A percentile compares a stretch with the other conserved stretches of the same genome.
Conservation (phyloP, 345 rosid species). For the Populus nigra region DNA sequence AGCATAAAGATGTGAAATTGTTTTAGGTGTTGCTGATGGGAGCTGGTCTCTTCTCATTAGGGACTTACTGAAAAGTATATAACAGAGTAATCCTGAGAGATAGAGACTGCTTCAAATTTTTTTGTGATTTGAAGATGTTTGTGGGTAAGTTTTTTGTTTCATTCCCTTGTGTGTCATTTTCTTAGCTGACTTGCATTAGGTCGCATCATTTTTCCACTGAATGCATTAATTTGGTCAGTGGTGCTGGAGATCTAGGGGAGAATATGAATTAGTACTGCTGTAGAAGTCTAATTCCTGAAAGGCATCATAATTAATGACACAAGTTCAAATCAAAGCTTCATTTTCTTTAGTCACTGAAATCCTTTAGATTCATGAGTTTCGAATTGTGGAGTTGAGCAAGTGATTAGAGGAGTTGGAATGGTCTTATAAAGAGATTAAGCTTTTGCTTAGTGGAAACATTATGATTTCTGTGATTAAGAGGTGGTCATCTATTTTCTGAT, state of each 20-base stretch:
- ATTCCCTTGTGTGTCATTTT: not conserved
- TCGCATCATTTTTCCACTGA: not conserved
- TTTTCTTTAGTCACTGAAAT: not conserved
- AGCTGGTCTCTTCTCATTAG: not conserved
- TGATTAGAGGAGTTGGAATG: not conserved
- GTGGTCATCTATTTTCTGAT: not conserved
- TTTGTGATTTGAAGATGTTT: not conserved
- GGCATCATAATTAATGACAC: not conserved
- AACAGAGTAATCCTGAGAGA: not conserved
- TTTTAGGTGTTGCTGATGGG: not conserved
- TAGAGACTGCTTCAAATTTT: not conserved
- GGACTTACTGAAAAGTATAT: not conserved
- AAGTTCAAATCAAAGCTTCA: not conserved
- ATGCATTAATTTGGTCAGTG: not conserved
- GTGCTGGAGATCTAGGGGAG: not conserved
- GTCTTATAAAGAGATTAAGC: not conserved
- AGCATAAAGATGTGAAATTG: not conserved
- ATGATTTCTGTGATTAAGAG: not conserved
- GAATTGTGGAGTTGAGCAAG: not conserved
- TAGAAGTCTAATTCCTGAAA: not conserved
- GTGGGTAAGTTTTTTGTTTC: not conserved
- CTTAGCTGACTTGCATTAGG: not conserved
- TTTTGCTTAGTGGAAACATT: not conserved
- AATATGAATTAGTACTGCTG: not conserved
- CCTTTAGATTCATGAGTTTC: not conserved